Evolutionary conservation across 2,329 filamentous ascomycete species (phyloP), one percentile per base, ranked within the genome.

Genomic region (Cladosporium phlei): DNA sequence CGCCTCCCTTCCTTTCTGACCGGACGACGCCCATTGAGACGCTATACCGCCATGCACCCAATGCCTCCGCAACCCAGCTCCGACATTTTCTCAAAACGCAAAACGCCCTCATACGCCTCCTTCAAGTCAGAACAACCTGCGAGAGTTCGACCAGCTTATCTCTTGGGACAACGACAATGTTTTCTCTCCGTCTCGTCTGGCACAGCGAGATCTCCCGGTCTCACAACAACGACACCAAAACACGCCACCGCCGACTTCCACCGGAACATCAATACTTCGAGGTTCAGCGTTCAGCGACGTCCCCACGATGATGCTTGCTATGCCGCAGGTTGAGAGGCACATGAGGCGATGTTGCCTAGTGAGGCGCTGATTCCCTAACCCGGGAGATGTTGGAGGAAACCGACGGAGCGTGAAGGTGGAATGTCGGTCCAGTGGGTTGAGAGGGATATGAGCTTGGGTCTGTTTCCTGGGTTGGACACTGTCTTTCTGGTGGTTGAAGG

Each of bases 401-500:
- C 78, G 44, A 88, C 73, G 1, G 80, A 83, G 6, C 73, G 76
- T 0, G 74, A 68, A 20, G 77, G 66, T 1, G 79, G 76, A 32
- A 79, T 67, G 64, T 90, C 86, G 28, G 82, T 82, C 75, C 82
- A 89, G 56, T 88, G 85, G n/a, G n/a, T n/a, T n/a, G n/a, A n/a
- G n/a, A n/a, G n/a, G n/a, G n/a, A n/a, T n/a, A n/a, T n/a, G n/a
- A n/a, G n/a, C n/a, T n/a, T n/a, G n/a, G n/a, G n/a, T n/a, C n/a
- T n/a, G n/a, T n/a, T n/a, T n/a, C n/a, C n/a, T n/a, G n/a, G n/a
- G n/a, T n/a, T n/a, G n/a, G n/a, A n/a, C n/a, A n/a, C n/a, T n/a
- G n/a, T n/a, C n/a, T n/a, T n/a, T n/a, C n/a, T n/a, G n/a, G n/a
- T n/a, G n/a, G n/a, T n/a, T n/a, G n/a, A n/a, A n/a, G n/a, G n/a